These are phyloP conservation scores for Torrubiella hemipterigena DNA, from an alignment of 2,329 filamentous ascomycete genomes.

Conservation along the genomic window DNA sequence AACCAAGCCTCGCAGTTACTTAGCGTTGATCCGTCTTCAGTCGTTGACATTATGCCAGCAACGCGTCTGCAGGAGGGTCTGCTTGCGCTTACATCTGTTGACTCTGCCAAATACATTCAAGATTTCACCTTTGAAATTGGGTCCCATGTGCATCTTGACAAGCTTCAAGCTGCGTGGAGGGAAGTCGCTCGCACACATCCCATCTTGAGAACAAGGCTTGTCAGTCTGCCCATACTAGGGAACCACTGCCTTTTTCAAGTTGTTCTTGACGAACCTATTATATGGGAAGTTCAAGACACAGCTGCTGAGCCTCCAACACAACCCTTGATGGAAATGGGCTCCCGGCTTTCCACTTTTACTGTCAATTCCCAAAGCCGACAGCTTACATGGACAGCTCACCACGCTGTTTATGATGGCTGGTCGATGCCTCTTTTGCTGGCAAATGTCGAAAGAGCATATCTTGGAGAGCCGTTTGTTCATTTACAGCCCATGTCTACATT, in stretches of 20 bases:
- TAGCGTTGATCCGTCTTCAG: conserved; percentile 3
- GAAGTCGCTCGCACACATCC: conserved; percentile 3
- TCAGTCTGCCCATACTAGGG: background rate
- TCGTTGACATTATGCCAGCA: conserved; percentile 11
- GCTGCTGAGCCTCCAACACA: no score
- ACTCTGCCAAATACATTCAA: conserved; percentile 8
- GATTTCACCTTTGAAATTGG: conserved; percentile 6
- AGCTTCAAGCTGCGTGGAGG: conserved; percentile 8
- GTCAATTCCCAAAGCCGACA: background rate
- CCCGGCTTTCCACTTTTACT: conserved; percentile 2
- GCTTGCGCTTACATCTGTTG: conserved; percentile 9
- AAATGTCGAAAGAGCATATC: conserved; percentile 7
- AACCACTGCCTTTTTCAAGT: background rate
- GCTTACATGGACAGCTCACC: conserved; percentile 14
- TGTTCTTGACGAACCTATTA: background rate
- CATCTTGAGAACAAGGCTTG: conserved; percentile 1
- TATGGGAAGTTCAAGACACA: conserved; percentile 21
- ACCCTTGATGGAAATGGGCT: no score
- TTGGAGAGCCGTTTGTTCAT: conserved; percentile 13
- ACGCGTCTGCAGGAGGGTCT: conserved; percentile 11
- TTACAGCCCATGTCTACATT: conserved; percentile 17
- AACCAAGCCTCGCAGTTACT: conserved; percentile 5
- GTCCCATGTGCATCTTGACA: conserved; percentile 5
- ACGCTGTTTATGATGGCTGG: conserved; percentile 41
- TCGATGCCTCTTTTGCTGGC: conserved; percentile 24